Evolutionary conservation across 495 filamentous ascomycete species (phyloP).

Genomic region (Daldinia grandis): DNA sequence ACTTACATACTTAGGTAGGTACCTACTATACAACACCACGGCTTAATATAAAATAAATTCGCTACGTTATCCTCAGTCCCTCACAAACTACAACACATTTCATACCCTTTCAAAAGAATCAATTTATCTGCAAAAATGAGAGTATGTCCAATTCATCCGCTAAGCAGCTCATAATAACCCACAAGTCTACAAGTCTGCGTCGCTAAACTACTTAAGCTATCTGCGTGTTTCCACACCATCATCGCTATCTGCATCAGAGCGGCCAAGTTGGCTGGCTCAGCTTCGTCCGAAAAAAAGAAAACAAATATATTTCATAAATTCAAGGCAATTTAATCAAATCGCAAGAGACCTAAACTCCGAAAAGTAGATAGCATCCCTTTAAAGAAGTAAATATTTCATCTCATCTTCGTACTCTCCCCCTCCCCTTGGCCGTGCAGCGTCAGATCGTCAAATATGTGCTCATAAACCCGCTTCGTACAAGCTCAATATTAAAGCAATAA

Average conservation of each 20-base stretch:
- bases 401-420: neutral
- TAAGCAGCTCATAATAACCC: neutral
- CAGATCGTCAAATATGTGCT: neutral
- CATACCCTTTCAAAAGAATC: too few species aligned
- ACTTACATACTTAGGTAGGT: too few species aligned
- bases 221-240: neutral
- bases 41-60: too few species aligned
- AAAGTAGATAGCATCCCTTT: slow-evolving; percentile 5
- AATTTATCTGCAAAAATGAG: slow-evolving; percentile 2
- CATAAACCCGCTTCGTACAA: neutral
- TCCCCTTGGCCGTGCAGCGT: neutral
- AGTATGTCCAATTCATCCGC: slow-evolving; percentile 8
- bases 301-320: slow-evolving; percentile 5
- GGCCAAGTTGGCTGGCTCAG: slow-evolving; percentile 39
- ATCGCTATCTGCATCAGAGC: slow-evolving; percentile 17
- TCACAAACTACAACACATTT: too few species aligned
- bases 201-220: slow-evolving; percentile 4
- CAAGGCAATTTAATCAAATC: slow-evolving; percentile 18
- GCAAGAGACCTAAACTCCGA: neutral
- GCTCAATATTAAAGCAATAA: slow-evolving; percentile 7
- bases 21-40: too few species aligned
- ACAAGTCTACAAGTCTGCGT: slow-evolving; percentile 7
- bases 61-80: too few species aligned
- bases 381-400: slow-evolving; percentile 12
- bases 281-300: neutral